Evolutionary conservation across 169 alveolate genomes (phyloP).

Genomic region (Plasmodium gallinaceum): DNA sequence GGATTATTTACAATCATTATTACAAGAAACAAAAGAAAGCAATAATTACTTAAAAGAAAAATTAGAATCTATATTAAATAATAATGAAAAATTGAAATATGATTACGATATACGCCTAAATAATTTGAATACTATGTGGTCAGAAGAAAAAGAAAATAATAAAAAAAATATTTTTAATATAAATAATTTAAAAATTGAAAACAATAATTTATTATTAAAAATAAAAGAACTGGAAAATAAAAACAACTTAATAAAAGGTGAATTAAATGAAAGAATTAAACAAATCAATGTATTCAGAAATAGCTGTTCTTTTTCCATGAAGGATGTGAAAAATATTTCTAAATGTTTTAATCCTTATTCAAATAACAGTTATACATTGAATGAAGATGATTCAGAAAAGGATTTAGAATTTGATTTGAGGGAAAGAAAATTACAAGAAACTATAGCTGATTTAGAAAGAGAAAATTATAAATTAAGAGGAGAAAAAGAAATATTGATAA

Average conservation of each 20-base stretch:
- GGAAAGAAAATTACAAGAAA: slow-evolving; percentile 15
- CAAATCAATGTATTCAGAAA: slow-evolving; percentile 28
- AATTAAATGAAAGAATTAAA: slow-evolving; percentile 36
- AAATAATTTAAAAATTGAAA: slow-evolving; percentile 27
- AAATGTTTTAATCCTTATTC: neutral
- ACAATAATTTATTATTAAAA: slow-evolving; percentile 3
- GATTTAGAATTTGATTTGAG: slow-evolving; percentile 11
- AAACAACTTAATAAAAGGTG: slow-evolving; percentile 9
- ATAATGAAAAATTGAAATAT: slow-evolving; percentile 39
- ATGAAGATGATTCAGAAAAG: neutral
- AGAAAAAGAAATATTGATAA: slow-evolving; percentile 36
- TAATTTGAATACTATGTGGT: slow-evolving; percentile 45
- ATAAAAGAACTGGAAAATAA: slow-evolving; percentile 44
- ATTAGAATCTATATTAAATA: neutral
- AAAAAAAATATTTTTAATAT: slow-evolving; percentile 16
- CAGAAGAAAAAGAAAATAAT: slow-evolving; percentile 63
- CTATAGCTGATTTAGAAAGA: slow-evolving; percentile 9
- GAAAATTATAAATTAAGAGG: slow-evolving; percentile 29
- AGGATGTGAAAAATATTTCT: neutral
- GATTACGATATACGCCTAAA: slow-evolving; percentile 39
- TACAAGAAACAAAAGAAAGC: slow-evolving; percentile 48
- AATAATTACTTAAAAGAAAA: slow-evolving; percentile 45
- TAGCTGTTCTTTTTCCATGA: neutral
- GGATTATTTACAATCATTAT: slow-evolving; percentile 24
- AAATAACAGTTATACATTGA: neutral